Conservation (phyloP, 139 green algal species). For the Auxenochlorella protothecoides region DNA sequence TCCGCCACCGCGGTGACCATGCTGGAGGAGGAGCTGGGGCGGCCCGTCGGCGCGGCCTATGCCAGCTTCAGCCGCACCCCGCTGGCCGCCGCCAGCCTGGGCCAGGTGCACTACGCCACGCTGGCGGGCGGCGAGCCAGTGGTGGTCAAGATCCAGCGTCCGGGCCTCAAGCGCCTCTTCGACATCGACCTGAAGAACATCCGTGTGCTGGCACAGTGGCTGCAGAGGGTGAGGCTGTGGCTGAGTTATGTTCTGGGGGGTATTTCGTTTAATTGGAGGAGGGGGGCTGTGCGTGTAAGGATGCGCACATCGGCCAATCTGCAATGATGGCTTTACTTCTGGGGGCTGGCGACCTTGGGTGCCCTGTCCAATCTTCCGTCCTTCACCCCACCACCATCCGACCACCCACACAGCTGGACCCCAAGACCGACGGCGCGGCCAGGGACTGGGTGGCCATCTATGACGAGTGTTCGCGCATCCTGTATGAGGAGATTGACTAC, state of each 20-base stretch:
- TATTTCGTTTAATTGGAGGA: background rate
- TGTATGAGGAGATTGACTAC: slow-evolving; percentile 99
- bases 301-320: too few species aligned
- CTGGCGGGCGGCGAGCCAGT: slow-evolving; percentile 49
- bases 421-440: slow-evolving; percentile 93
- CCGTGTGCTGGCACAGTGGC: slow-evolving; percentile 68
- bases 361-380: background rate
- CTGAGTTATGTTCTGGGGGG: background rate
- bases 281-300: too few species aligned
- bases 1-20: slow-evolving; percentile 60
- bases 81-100: slow-evolving; percentile 89
- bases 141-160: slow-evolving; percentile 71
- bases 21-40: slow-evolving; percentile 69
- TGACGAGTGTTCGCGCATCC: slow-evolving; percentile 91
- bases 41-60: slow-evolving; percentile 62
- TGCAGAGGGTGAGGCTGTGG: slow-evolving; percentile 17
- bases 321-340: too few species aligned
- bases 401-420: slow-evolving; percentile 45
- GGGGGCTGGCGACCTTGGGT: background rate
- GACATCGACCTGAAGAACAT: slow-evolving; percentile 81
- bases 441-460: slow-evolving; percentile 99
- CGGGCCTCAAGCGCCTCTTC: slow-evolving; percentile 63
- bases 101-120: slow-evolving; percentile 51
- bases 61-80: slow-evolving; percentile 73
- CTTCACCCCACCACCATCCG: background rate